Percentiles rank a stretch among this genome's conserved stretches.
These are phyloP conservation scores for Rhodotorula kratochvilovae DNA, from an alignment of 768 basidiomycete species.

Conservation along the genomic window DNA sequence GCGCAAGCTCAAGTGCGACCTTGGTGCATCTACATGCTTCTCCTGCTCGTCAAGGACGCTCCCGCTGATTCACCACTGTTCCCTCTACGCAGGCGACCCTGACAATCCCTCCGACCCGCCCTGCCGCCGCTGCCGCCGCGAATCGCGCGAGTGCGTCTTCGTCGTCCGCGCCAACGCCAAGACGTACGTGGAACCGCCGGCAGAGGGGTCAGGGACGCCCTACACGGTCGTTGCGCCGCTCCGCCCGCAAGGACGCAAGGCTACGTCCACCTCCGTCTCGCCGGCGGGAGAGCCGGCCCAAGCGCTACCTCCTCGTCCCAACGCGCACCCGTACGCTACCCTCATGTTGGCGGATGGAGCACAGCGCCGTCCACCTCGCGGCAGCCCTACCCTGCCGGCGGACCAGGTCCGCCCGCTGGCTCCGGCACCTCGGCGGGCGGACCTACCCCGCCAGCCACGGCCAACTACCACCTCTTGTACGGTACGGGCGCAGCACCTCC, in stretches of 20 bases:
- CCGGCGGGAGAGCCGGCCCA: background rate
- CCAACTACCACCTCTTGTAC: background rate
- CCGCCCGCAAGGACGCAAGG: background rate
- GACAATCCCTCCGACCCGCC: constrained; percentile 39
- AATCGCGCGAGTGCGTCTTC: constrained; percentile 39
- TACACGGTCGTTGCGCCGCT: background rate
- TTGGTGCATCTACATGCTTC: constrained; percentile 17
- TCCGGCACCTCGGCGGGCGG: background rate
- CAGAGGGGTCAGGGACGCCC: background rate
- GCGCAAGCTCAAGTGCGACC: constrained; percentile 41
- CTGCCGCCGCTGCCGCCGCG: constrained; percentile 38
- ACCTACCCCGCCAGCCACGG: background rate
- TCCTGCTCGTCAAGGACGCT: background rate
- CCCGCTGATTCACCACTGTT: too few species aligned
- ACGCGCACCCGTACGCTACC: constrained; percentile 1
- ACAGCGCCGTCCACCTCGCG: background rate
- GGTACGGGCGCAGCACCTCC: background rate
- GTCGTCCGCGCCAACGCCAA: constrained; percentile 14
- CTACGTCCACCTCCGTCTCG: background rate
- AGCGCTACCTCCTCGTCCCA: background rate
- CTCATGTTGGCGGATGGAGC: background rate
- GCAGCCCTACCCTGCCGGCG: background rate
- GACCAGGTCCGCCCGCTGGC: background rate
- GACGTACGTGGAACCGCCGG: background rate
- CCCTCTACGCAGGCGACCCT: constrained; percentile 20